These are phyloP conservation scores for Termitomyces titanicus DNA, from an alignment of 768 basidiomycete genomes.

Conservation along the genomic window DNA sequence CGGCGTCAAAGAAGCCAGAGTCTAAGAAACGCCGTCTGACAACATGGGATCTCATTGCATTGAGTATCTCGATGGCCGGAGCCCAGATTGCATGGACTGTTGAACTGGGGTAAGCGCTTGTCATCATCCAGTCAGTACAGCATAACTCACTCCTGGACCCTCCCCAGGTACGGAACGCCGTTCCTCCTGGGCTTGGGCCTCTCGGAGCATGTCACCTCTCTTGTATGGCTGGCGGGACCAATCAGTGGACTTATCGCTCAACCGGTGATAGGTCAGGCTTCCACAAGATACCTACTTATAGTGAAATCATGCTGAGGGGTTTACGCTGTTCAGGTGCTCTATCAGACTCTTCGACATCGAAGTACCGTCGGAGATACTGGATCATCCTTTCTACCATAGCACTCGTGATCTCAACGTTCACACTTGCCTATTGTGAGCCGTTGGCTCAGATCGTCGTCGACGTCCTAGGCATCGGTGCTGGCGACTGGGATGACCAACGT, in stretches of 20 bases:
- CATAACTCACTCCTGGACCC: constrained; percentile 12
- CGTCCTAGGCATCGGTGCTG: constrained; percentile 66
- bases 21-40: constrained; percentile 35
- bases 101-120: constrained; percentile 75
- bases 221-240: constrained; percentile 95
- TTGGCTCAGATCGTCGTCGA: constrained; percentile 76
- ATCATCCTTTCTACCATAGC: constrained; percentile 83
- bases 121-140: not conserved
- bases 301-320: constrained; percentile 19
- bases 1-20: constrained; percentile 17
- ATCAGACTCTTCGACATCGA: constrained; percentile 90
- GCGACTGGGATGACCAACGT: constrained; percentile 84
- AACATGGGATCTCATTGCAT: constrained; percentile 74
- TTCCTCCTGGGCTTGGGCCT: constrained; percentile 71
- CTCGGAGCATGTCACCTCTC: constrained; percentile 84
- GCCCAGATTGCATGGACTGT: constrained; percentile 96
- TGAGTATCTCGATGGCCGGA: constrained; percentile 91
- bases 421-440: constrained; percentile 78
- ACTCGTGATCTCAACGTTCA: constrained; percentile 72
- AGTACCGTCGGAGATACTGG: constrained; percentile 91
- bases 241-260: constrained; percentile 95
- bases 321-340: constrained; percentile 69
- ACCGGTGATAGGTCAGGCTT: constrained; percentile 82
- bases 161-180: constrained; percentile 88
- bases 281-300: constrained; percentile 14